Conservation (phyloP, 1,139 yeast genomes). For the Sugiyamaella xylanicola region DNA sequence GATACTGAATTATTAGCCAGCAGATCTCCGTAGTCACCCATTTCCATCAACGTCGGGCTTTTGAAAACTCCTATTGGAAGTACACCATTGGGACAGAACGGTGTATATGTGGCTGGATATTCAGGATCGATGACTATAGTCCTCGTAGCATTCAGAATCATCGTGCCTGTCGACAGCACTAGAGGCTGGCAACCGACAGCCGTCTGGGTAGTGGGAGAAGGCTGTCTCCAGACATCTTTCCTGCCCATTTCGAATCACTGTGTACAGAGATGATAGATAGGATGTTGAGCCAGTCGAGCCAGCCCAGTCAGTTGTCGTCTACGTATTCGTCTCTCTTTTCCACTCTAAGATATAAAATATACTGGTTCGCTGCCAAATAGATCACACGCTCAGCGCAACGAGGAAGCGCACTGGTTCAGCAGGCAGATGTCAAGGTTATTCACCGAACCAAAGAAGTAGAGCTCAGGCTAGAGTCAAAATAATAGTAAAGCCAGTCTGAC, state of each 20-base stretch:
- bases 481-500: no score
- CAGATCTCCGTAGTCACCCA: constrained; percentile 14
- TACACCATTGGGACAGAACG: constrained; percentile 27
- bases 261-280: no score
- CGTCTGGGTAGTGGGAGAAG: constrained; percentile 21
- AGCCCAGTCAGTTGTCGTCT: no score
- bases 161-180: constrained; percentile 24
- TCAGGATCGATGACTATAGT: constrained; percentile 22
- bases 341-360: no score
- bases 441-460: no score
- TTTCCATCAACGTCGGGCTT: constrained; percentile 23
- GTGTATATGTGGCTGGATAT: constrained; percentile 26
- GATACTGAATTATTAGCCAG: background rate
- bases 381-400: no score
- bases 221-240: constrained; percentile 27
- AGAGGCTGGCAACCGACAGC: constrained; percentile 26
- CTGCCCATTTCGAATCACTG: constrained; percentile 11
- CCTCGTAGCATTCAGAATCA: constrained; percentile 26
- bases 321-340: no score
- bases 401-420: no score
- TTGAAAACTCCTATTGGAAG: constrained; percentile 23
- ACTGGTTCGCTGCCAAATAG: no score
- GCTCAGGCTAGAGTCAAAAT: no score
- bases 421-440: no score
- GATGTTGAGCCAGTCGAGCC: no score